Conservation (phyloP, 176 grass and related monocot species). For the Melocanna baccifera region DNA sequence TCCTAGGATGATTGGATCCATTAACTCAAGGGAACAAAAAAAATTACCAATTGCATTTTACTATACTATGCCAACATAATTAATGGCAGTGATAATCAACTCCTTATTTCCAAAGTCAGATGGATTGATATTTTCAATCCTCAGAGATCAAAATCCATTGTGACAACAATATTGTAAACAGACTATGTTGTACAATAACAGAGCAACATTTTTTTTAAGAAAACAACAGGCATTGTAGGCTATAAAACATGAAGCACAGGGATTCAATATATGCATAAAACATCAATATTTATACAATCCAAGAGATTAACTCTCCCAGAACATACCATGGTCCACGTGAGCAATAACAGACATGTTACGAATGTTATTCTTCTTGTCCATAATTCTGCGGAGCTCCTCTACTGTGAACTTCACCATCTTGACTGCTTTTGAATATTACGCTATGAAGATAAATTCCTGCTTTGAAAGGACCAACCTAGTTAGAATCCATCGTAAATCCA, state of each 20-base stretch:
- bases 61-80: neutral
- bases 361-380: slow-evolving; percentile 88
- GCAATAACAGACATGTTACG: slow-evolving; percentile 90
- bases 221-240: neutral
- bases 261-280: neutral
- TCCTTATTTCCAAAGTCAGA: neutral
- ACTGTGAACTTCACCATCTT: slow-evolving; percentile 95
- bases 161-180: too few relatives aligned
- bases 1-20: neutral
- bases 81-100: neutral
- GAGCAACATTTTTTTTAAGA: neutral
- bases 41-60: neutral
- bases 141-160: neutral
- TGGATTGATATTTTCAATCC: neutral
- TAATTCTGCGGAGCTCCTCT: slow-evolving; percentile 78
- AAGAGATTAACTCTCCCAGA: too few relatives aligned
- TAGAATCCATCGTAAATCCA: neutral
- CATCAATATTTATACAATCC: neutral
- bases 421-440: slow-evolving; percentile 33
- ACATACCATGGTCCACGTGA: slow-evolving; percentile 80
- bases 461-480: neutral
- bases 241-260: neutral
- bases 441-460: slow-evolving; percentile 18
- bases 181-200: neutral
- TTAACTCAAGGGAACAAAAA: neutral